Percentiles rank a stretch among this genome's conserved stretches.
Evolutionary conservation across 2,329 filamentous ascomycete species (phyloP).

Genomic region (Beauveria rudraprayagi): DNA sequence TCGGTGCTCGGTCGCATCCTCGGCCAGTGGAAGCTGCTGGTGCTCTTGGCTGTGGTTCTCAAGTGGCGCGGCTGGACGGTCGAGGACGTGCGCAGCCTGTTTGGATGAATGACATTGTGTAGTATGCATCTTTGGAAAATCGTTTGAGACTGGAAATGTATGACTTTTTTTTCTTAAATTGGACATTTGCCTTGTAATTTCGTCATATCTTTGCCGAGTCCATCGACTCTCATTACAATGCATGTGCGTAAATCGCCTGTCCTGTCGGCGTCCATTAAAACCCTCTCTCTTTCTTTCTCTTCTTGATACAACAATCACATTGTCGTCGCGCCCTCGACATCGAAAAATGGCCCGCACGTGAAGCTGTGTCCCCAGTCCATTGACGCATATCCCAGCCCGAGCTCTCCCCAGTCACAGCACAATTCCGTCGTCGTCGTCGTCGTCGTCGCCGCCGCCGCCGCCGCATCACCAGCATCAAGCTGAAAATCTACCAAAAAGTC

Average conservation of each 20-base stretch:
- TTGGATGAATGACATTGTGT: not conserved
- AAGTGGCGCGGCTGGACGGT: conserved; percentile 7
- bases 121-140: not conserved
- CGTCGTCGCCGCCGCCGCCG: not conserved
- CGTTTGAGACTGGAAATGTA: not conserved
- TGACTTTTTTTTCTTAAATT: not conserved
- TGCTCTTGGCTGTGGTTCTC: not conserved
- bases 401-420: conserved; percentile 7
- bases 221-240: not conserved
- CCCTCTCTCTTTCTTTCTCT: no score
- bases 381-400: not conserved
- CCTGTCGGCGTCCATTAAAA: not conserved
- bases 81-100: not conserved
- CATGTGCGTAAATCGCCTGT: not conserved
- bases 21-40: conserved; percentile 10
- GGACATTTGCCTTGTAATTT: no score
- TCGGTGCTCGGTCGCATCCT: not conserved
- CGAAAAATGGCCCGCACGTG: not conserved
- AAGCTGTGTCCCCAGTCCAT: conserved; percentile 1
- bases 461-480: not conserved
- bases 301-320: not conserved
- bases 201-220: no score
- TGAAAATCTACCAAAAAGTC: not conserved
- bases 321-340: not conserved
- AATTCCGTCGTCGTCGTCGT: not conserved